These are phyloP conservation scores for Xylariaceae sp. DNA, from an alignment of 2,329 filamentous ascomycete species.

Conservation along the genomic window DNA sequence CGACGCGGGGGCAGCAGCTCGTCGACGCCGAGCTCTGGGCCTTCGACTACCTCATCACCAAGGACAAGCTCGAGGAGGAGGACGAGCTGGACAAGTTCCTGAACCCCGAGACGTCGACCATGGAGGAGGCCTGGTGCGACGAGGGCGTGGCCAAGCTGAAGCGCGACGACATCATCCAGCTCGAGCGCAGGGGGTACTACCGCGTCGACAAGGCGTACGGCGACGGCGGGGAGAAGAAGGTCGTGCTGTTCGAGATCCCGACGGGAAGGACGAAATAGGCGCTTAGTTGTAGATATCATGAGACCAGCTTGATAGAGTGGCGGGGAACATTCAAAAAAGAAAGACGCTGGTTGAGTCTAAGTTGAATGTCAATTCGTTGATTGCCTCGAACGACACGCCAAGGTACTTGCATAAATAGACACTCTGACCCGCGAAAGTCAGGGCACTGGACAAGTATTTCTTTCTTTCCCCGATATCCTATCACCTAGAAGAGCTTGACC, in stretches of 20 bases:
- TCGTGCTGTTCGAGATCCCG: slow-evolving; percentile 51
- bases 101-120: slow-evolving; percentile 66
- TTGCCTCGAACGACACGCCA: no score
- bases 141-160: slow-evolving; percentile 71
- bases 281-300: no score
- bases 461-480: no score
- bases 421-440: no score
- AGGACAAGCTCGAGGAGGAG: slow-evolving; percentile 86
- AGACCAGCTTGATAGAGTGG: no score
- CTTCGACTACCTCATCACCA: slow-evolving; percentile 91
- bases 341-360: no score
- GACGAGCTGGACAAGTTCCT: slow-evolving; percentile 80
- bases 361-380: no score
- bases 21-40: slow-evolving; percentile 82
- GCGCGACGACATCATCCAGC: slow-evolving; percentile 87
- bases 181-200: slow-evolving; percentile 90
- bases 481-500: no score
- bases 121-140: slow-evolving; percentile 70
- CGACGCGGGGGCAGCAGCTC: slow-evolving; percentile 65
- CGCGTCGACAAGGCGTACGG: slow-evolving; percentile 64
- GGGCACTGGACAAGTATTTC: no score
- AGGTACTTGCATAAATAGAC: no score
- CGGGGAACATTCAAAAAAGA: no score
- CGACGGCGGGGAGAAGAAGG: slow-evolving; percentile 44
- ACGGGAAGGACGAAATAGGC: slow-evolving; percentile 45